A percentile compares a stretch with the other conserved stretches of the same genome.
Conservation (phyloP, 2,329 filamentous ascomycete species). For the Byssochlamys sp. region DNA sequence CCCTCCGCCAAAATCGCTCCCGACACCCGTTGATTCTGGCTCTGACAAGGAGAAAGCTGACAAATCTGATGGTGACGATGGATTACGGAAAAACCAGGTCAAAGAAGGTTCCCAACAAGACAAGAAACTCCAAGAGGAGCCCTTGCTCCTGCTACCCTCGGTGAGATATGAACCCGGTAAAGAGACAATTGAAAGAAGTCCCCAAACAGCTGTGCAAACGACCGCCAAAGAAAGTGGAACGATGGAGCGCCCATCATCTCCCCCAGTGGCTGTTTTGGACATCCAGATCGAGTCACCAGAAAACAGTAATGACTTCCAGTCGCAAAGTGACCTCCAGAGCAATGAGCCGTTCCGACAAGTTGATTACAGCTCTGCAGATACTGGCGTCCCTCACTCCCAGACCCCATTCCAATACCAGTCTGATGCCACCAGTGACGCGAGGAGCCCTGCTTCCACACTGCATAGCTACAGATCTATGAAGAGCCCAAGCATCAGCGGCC, state of each 20-base stretch:
- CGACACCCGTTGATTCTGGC: conserved; percentile 37
- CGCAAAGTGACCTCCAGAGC: conserved; percentile 51
- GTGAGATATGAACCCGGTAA: conserved; percentile 36
- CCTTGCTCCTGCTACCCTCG: conserved; percentile 33
- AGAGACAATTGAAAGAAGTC: conserved; percentile 34
- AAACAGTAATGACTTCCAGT: conserved; percentile 54
- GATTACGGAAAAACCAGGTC: conserved; percentile 18
- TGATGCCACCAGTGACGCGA: conserved; percentile 42
- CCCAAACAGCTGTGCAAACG: conserved; percentile 58
- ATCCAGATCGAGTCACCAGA: conserved; percentile 52
- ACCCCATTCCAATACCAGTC: conserved; percentile 45
- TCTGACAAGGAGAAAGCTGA: conserved; percentile 38
- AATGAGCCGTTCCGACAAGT: conserved; percentile 42
- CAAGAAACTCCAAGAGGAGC: conserved; percentile 13
- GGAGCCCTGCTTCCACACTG: conserved; percentile 28
- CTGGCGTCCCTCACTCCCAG: conserved; percentile 48
- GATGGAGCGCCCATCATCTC: conserved; percentile 56
- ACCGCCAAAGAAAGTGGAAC: conserved; percentile 53
- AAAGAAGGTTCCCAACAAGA: not conserved
- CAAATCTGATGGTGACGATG: conserved; percentile 16
- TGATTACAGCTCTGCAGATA: conserved; percentile 36
- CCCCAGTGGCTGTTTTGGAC: conserved; percentile 54
- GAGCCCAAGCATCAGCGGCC: conserved; percentile 51
- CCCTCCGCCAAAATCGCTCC: conserved; percentile 31
- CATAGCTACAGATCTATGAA: conserved; percentile 42